phyloP scores from a whole-genome alignment of 305 asterid species.

The Fraxinus latifolia region DNA sequence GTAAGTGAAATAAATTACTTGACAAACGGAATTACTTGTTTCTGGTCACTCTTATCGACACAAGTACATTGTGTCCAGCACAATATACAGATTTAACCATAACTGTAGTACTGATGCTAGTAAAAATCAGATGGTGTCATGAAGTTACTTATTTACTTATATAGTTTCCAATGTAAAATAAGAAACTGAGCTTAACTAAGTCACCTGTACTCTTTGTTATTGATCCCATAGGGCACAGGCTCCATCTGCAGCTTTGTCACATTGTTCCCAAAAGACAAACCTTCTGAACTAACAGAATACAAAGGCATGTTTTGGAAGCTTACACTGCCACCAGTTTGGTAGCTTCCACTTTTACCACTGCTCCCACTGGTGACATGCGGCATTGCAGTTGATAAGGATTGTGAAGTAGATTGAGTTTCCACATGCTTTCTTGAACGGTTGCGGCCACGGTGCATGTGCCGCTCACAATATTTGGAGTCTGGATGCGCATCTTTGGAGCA shows the following conservation, averaged over 20 bases:
- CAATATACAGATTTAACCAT: neutral
- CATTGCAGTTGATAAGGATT: constrained; percentile 63
- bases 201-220: constrained; percentile 78
- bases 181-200: constrained; percentile 11
- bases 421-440: constrained; percentile 99
- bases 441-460: constrained; percentile 99
- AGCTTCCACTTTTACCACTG: constrained; percentile 48
- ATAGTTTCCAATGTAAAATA: neutral
- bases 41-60: neutral
- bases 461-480: constrained; percentile 98
- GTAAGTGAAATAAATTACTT: neutral
- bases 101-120: neutral
- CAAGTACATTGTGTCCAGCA: neutral
- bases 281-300: constrained; percentile 61
- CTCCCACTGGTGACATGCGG: constrained; percentile 60
- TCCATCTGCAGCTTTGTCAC: constrained; percentile 76
- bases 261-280: constrained; percentile 53
- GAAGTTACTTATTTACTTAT: neutral
- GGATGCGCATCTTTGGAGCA: constrained; percentile 96
- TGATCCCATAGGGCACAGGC: constrained; percentile 56
- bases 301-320: constrained; percentile 58
- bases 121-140: neutral
- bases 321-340: constrained; percentile 51
- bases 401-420: constrained; percentile 92
- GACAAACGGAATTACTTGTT: neutral